Percentiles rank a stretch among this genome's conserved stretches.
These are phyloP conservation scores for Protostelium mycophagum DNA, from an alignment of 78 protist genomes.

Conservation along the genomic window DNA sequence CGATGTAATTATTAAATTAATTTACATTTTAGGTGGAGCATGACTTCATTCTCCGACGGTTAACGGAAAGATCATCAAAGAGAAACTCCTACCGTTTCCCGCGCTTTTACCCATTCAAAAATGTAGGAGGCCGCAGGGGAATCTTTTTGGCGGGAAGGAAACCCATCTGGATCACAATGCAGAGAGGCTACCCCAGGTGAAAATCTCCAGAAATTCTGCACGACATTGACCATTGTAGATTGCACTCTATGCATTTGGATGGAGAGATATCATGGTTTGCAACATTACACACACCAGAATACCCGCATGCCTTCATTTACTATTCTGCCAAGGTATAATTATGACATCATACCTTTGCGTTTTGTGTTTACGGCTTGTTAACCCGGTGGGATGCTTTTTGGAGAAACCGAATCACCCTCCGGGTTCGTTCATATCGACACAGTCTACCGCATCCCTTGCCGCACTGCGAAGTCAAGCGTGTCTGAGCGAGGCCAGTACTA, in stretches of 20 bases:
- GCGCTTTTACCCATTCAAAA: neutral
- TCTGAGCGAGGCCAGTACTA: too few species aligned
- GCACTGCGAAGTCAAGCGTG: too few species aligned
- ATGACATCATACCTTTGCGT: too few species aligned
- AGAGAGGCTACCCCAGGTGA: neutral
- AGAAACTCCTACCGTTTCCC: neutral
- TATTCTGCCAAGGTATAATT: neutral
- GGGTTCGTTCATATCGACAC: too few species aligned
- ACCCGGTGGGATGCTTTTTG: too few species aligned
- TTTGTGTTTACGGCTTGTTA: too few species aligned
- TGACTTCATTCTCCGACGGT: neutral
- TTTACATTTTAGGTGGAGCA: neutral
- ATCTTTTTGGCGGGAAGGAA: neutral
- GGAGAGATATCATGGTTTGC: neutral
- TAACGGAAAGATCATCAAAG: neutral
- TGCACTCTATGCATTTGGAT: neutral
- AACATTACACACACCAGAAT: neutral
- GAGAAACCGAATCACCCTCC: too few species aligned
- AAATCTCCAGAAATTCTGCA: neutral
- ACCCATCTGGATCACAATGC: neutral
- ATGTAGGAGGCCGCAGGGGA: neutral
- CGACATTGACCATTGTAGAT: neutral
- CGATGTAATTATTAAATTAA: neutral
- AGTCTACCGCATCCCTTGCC: too few species aligned
- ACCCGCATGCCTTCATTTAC: neutral